phyloP scores from a whole-genome alignment of 305 asterid genomes.

The Fraxinus dipetala region DNA sequence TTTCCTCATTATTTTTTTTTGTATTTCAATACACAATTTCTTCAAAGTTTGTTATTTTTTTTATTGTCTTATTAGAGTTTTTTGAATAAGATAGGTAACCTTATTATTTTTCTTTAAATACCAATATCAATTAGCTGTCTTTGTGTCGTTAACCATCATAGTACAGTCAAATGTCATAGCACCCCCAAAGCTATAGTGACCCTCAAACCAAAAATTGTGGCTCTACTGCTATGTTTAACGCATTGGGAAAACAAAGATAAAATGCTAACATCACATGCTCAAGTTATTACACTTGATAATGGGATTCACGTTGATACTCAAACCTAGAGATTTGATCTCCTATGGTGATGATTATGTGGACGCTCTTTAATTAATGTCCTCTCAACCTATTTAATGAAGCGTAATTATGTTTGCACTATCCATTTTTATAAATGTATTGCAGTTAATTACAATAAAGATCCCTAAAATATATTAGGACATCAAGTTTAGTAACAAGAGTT shows the following conservation, averaged over 20 bases:
- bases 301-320: background rate
- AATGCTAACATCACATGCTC: background rate
- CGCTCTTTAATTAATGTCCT: background rate
- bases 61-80: background rate
- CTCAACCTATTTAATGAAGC: background rate
- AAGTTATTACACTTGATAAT: background rate
- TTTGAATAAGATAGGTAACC: background rate
- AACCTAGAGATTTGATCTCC: background rate
- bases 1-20: background rate
- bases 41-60: background rate
- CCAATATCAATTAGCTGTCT: background rate
- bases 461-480: background rate
- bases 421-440: background rate
- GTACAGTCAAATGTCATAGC: background rate
- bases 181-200: background rate
- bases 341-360: background rate
- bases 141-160: background rate
- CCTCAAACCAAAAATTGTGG: background rate
- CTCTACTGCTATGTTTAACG: background rate
- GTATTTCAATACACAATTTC: background rate
- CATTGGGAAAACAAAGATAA: background rate
- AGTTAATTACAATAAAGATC: background rate
- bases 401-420: background rate
- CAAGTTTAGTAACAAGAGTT: background rate
- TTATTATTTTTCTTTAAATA: background rate